phyloP scores from a whole-genome alignment of 176 grass and related monocot genomes.

The Areca catechu region DNA sequence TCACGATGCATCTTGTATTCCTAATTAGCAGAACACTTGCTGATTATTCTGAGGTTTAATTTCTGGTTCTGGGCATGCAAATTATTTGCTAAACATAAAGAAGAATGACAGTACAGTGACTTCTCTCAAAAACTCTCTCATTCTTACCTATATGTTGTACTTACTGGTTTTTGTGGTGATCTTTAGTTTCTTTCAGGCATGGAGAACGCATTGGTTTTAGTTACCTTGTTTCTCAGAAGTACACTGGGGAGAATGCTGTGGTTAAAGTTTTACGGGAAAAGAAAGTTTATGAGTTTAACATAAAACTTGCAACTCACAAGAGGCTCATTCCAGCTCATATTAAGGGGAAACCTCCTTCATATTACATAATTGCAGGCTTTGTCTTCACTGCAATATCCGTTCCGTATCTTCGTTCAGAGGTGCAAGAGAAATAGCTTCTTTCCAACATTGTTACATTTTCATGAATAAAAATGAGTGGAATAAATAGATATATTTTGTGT shows the following conservation, averaged over 20 bases:
- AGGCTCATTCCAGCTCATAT: conserved; percentile 89
- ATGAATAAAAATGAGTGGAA: too few relatives aligned
- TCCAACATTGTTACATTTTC: too few relatives aligned
- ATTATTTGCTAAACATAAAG: too few relatives aligned
- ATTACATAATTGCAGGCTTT: conserved; percentile 98
- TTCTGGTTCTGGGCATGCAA: too few relatives aligned
- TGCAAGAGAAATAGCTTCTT: conserved; percentile 12
- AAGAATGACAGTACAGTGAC: too few relatives aligned
- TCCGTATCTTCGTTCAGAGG: conserved; percentile 97
- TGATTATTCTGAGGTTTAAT: too few relatives aligned
- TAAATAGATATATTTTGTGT: too few relatives aligned
- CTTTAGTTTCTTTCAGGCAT: conserved; percentile 92
- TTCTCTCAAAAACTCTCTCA: too few relatives aligned
- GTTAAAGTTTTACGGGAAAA: conserved; percentile 71
- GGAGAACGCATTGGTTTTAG: conserved; percentile 98
- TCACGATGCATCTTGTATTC: too few relatives aligned
- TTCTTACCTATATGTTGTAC: not conserved
- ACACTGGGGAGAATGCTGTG: conserved; percentile 79
- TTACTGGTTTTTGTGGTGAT: conserved; percentile 21
- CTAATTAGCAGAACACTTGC: too few relatives aligned
- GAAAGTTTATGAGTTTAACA: conserved; percentile 67
- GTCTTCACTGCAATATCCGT: conserved; percentile 78
- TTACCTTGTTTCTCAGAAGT: conserved; percentile 96
- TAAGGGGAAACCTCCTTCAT: conserved; percentile 75
- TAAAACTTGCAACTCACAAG: conserved; percentile 88